These are phyloP conservation scores for Iberis amara DNA, from an alignment of 441 rosid genomes.

Conservation along the genomic window DNA sequence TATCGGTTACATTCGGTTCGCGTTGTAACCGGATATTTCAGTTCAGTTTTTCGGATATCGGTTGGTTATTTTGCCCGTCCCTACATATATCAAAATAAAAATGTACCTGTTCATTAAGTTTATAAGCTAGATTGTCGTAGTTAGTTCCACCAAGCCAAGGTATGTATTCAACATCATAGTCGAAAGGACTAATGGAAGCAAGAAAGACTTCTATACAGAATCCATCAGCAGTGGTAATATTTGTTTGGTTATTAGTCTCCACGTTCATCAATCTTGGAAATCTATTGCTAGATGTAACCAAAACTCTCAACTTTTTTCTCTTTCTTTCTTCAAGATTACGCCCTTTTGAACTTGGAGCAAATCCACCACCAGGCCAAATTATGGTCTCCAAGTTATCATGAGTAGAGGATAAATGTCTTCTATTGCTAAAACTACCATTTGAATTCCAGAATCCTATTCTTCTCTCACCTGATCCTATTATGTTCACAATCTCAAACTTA, in stretches of 20 bases:
- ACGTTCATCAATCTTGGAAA: constrained; percentile 28
- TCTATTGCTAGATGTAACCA: constrained; percentile 32
- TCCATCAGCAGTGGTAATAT: constrained; percentile 18
- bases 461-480: constrained; percentile 30
- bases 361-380: constrained; percentile 35
- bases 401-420: constrained; percentile 18
- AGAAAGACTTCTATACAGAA: constrained; percentile 37
- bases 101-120: constrained; percentile 31
- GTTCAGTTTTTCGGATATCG: too few relatives aligned
- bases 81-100: too few relatives aligned
- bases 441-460: constrained; percentile 32
- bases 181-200: constrained; percentile 25
- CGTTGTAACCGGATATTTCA: too few relatives aligned
- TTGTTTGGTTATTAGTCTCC: constrained; percentile 12
- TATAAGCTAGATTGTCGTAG: constrained; percentile 29
- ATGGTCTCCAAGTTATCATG: constrained; percentile 23
- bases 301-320: constrained; percentile 29
- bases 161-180: constrained; percentile 25
- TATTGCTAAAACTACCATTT: constrained; percentile 17
- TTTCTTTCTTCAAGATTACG: not conserved
- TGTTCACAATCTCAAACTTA: constrained; percentile 37
- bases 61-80: too few relatives aligned
- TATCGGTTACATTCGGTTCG: too few relatives aligned
- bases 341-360: constrained; percentile 21
- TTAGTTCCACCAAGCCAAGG: constrained; percentile 20